Evolutionary conservation across 352 stramenopile species (phyloP), one percentile per base, ranked within the genome.

Genomic region (Pythium sp.): DNA sequence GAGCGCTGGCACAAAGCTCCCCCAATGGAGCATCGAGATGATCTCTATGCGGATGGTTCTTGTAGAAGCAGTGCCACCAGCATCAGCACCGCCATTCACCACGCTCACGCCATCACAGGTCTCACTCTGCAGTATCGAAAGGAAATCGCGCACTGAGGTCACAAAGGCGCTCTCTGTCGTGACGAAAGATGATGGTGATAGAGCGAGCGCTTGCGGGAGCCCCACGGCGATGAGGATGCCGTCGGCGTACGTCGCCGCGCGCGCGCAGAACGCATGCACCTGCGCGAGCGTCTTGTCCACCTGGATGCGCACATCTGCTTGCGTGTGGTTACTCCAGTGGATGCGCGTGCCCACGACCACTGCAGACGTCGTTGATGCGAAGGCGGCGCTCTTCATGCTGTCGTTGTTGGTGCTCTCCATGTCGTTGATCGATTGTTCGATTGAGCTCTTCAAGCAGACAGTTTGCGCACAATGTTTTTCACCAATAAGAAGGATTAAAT

Each of bases 1-100:
- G 22, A 99, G 73, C 14, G 95, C 96, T n/a, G 95, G 94, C 41
- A 98, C 84, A 65, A 99, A 99, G 62, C 90, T 87, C 22, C 93
- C 95, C 97, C 97, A 99, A 53, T 97, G 89, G 55, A 91, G 87
- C 43, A 99, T 91, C 18, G 93, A 84, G n/a, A 99, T 72, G 41
- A 99, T 74, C 56, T 83, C 61, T 20, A 96, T 73, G 0, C 60
- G 67, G 15, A 71, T 53, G 5, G 22, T 9, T 15, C 73, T 75
- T 7, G 58, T 51, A 2, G 15, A 32, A 8, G 38, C 18, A 46
- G 38, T 4, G 38, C 11, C 36, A 5, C 20, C 43, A 4, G n/a
- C 36, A 1, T 18, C n/a, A 20, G 18, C 20, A 22, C 8, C 22
- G 11, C 14, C 22, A 55, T 34, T 20, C 30, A 22, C 22, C 28